These are phyloP conservation scores for Symbiodinium pilosum DNA, from an alignment of 73 alveolate species.

Conservation along the genomic window DNA sequence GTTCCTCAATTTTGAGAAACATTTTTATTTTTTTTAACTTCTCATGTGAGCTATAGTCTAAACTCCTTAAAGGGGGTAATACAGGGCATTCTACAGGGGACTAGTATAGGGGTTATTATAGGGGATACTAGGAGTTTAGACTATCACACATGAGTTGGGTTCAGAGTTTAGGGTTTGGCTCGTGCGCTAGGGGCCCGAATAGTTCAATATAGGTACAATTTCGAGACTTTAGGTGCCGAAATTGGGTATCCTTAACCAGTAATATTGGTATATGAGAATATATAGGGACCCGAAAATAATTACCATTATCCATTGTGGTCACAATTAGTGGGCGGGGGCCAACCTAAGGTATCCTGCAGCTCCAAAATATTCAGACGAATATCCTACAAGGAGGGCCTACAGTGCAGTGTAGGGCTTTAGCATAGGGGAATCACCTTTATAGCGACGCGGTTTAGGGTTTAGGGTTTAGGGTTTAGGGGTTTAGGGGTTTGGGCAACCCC, in stretches of 20 bases:
- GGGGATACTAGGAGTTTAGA: too few relatives aligned
- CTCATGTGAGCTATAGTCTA: too few relatives aligned
- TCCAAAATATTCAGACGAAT: too few relatives aligned
- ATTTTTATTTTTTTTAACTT: too few relatives aligned
- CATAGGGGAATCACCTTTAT: not conserved
- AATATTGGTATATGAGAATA: not conserved
- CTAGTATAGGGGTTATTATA: too few relatives aligned
- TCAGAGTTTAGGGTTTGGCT: not conserved
- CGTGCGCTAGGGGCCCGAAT: not conserved
- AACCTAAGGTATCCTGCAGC: too few relatives aligned
- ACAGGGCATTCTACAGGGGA: too few relatives aligned
- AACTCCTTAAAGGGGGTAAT: too few relatives aligned
- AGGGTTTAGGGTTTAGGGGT: not conserved
- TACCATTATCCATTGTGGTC: too few relatives aligned
- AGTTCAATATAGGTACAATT: not conserved
- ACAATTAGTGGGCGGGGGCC: too few relatives aligned
- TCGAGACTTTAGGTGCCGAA: not conserved
- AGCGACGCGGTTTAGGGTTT: not conserved
- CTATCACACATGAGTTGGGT: too few relatives aligned
- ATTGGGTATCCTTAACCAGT: too few relatives aligned
- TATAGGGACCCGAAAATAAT: not conserved
- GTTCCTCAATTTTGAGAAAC: not conserved
- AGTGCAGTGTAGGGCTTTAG: not conserved
- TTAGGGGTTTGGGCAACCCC: not conserved
- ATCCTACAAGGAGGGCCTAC: not conserved